Evolutionary conservation across 129 eudicot species (phyloP).

Genomic region (Apium graveolens): DNA sequence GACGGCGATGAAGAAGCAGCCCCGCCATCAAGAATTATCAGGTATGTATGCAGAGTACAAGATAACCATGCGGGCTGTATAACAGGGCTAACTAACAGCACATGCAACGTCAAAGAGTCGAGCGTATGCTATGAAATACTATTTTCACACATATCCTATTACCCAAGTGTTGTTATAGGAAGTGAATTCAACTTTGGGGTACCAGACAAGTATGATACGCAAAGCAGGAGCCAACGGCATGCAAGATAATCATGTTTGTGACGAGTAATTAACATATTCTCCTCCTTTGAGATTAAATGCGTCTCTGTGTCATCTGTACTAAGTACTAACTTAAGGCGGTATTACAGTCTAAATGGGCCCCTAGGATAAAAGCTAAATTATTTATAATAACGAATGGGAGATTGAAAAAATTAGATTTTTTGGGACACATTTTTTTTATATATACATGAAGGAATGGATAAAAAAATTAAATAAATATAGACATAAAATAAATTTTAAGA

Average conservation of each 20-base stretch:
- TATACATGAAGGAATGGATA: too few relatives aligned
- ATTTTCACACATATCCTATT: neutral
- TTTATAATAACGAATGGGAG: too few relatives aligned
- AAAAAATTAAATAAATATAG: too few relatives aligned
- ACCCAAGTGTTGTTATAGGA: neutral
- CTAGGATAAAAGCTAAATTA: too few relatives aligned
- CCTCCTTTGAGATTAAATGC: neutral
- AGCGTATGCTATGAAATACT: neutral
- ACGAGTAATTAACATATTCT: neutral
- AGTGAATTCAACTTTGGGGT: neutral
- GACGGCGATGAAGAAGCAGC: too few relatives aligned
- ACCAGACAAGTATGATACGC: neutral
- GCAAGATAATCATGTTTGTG: neutral
- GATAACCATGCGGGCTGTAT: neutral
- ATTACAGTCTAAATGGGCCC: too few relatives aligned
- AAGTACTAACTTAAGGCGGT: too few relatives aligned
- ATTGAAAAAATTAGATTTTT: too few relatives aligned
- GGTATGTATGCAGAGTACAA: too few relatives aligned
- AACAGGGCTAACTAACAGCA: neutral
- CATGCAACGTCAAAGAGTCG: neutral
- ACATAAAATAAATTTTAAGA: too few relatives aligned
- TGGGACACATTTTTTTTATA: too few relatives aligned
- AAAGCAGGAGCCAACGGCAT: neutral
- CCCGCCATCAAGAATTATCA: too few relatives aligned
- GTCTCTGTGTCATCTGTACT: neutral